Base-by-base conservation (phyloP, 371 early-diverging fungal genomes). In the Ordospora pajunii region DNA sequence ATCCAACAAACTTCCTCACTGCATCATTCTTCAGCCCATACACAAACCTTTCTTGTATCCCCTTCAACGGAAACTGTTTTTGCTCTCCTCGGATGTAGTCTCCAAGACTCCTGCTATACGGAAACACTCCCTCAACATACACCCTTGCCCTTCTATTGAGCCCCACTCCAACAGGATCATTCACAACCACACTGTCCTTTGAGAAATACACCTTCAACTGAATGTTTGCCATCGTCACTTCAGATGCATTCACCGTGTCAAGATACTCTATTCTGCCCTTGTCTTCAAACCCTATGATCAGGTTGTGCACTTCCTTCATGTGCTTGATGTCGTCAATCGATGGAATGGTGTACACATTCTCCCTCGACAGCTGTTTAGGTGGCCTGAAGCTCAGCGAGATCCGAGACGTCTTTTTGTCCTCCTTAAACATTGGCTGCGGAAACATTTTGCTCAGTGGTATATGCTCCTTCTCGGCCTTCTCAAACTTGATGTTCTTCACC, bases 191-290 rank as follows among this genome's bases (percentile, higher is more conserved):
- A 58, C 58, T 51, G 43, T 64, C 44, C 1, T 65, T 63, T 1
- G 19, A 53, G 49, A 78, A 71, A 40, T 64, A 67, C 1, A 81
- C 50, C 19, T 68, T 70, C 0, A 37, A 67, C 40, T 77, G 45
- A 25, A 74, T 70, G 49, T 73, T 78, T 17, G 48, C 51, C 40
- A 66, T 48, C 12, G 67, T 62, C 2, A 67, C 12, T 0, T 63
- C 71, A 50, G 62, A 27, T 51, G 42, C 71, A 64, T 19, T 37
- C 11, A 78, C 74, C 10, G 66, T 50, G 22, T 80, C 80, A 19
- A 77, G 46, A 63, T 63, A 80, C 43, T 77, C 78, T 23, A 80
- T 78, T 40, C 53, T 73, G 7, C 80, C 80, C 40, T 73, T 74
- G 21, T 76, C 76, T 40, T 67, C 62, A 48, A 78, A 70, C 0